These are phyloP conservation scores for Prunus yedoensis DNA, from an alignment of 331 rosid species.

Conservation along the genomic window DNA sequence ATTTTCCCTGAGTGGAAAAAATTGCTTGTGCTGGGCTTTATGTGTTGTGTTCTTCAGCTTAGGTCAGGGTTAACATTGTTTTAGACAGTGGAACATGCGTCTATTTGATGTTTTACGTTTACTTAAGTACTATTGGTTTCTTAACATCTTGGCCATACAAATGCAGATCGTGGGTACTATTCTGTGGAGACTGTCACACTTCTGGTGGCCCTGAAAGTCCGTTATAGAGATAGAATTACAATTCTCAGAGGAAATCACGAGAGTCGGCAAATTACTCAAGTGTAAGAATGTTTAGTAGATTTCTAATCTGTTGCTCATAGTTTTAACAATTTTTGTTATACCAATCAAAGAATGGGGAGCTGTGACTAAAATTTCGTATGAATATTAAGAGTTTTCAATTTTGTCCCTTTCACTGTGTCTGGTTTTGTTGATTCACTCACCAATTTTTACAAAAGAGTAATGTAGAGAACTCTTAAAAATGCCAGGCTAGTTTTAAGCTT, in stretches of 20 bases:
- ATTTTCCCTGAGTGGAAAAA: neutral
- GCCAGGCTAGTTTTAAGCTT: neutral
- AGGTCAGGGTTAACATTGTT: neutral
- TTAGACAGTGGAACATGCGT: neutral
- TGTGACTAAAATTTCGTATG: conserved; percentile 23
- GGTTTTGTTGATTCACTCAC: neutral
- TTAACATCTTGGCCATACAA: conserved; percentile 35
- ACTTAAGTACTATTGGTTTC: conserved; percentile 23
- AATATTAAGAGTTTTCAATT: conserved; percentile 7
- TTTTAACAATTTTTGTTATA: neutral
- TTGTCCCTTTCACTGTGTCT: conserved; percentile 1
- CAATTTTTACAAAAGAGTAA: neutral
- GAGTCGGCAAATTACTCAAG: conserved; percentile 97
- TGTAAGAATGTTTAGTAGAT: conserved; percentile 51
- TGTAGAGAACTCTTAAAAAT: neutral
- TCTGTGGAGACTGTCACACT: conserved; percentile 96
- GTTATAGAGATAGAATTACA: conserved; percentile 96
- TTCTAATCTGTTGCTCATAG: neutral
- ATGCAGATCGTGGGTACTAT: conserved; percentile 92
- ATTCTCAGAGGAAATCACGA: conserved; percentile 95
- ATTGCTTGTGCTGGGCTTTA: neutral
- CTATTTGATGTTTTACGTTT: conserved; percentile 10
- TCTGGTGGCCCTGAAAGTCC: conserved; percentile 91
- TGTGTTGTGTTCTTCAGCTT: neutral
- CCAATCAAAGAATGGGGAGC: conserved; percentile 8